Evolutionary conservation across 2,329 filamentous ascomycete species (phyloP).

Genomic region (Zymoseptoria pseudotritici): DNA sequence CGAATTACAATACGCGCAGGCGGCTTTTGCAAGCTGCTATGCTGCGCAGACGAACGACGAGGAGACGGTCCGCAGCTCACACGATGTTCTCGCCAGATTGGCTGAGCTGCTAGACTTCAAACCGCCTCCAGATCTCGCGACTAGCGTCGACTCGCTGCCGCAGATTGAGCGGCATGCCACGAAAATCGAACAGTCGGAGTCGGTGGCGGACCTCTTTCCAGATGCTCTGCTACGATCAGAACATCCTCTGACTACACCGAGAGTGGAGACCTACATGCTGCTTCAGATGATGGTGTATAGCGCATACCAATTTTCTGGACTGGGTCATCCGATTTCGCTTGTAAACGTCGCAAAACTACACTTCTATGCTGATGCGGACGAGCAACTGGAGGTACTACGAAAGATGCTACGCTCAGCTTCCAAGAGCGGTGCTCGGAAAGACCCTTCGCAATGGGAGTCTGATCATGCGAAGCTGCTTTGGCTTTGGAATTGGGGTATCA

Average conservation of each 20-base stretch:
- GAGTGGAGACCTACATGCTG: slow-evolving; percentile 48
- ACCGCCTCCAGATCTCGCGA: slow-evolving; percentile 43
- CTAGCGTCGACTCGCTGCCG: slow-evolving; percentile 37
- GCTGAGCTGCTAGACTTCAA: slow-evolving; percentile 54
- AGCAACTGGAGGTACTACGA: slow-evolving; percentile 55
- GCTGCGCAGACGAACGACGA: slow-evolving; percentile 53
- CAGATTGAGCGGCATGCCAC: slow-evolving; percentile 33
- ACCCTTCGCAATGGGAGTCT: slow-evolving; percentile 57
- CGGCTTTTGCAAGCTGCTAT: slow-evolving; percentile 61
- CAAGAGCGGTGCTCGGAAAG: slow-evolving; percentile 38
- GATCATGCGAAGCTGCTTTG: slow-evolving; percentile 61
- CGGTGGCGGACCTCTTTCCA: slow-evolving; percentile 30
- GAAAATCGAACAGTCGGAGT: slow-evolving; percentile 27
- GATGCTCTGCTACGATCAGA: slow-evolving; percentile 48
- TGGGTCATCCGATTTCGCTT: slow-evolving; percentile 37
- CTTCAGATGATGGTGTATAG: slow-evolving; percentile 55
- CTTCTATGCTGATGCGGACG: slow-evolving; percentile 54
- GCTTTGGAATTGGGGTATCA: slow-evolving; percentile 64
- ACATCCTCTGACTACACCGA: slow-evolving; percentile 60
- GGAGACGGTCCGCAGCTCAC: slow-evolving; percentile 53
- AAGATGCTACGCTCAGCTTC: slow-evolving; percentile 52
- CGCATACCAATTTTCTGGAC: slow-evolving; percentile 36
- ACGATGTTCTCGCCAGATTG: slow-evolving; percentile 54
- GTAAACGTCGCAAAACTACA: slow-evolving; percentile 50
- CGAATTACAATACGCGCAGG: slow-evolving; percentile 58